Evolutionary conservation across 148 eudicot genomes (phyloP), one percentile per base, ranked within the genome.

Genomic region (Silene conica): DNA sequence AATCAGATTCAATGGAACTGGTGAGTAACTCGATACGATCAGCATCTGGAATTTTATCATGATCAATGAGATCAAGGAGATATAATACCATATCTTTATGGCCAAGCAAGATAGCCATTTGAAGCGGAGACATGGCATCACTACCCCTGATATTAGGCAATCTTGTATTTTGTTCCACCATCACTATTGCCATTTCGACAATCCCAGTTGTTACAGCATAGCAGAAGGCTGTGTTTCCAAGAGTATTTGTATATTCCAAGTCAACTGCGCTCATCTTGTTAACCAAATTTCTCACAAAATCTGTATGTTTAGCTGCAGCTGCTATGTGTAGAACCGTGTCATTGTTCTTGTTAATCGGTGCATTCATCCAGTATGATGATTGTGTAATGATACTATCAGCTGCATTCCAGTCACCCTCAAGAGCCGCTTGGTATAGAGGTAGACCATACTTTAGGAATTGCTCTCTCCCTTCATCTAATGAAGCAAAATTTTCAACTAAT

Each of bases 241-340:
- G 56, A 16, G 14, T 74, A 56, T 63, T 74, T 21, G 3, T 63
- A 4, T 57, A 22, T 22, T 67, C 70, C 5, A 79, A 45, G 20
- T 69, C 61, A 18, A 4, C 4, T 5, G 6, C 1, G 34, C 26
- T 55, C 78, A 79, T 79, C 3, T 34, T 56, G 25, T 41, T 20
- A 2, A 69, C 74, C 3, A 79, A 19, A 5, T 74, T 54, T 20
- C 5, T 79, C 19, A 74, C 82, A n/a, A 79, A 74, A 1, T 41
- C 46, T 0, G 16, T 26, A 20, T 79, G 64, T 9, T 63, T 74
- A 0, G 70, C 64, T 6, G 71, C 65, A 10, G 78, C 70, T 22
- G 82, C 70, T 21, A 74, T 79, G 78, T 79, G 82, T 2, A 79
- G 73, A 34, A 62, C 63, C 19, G 63, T 79, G n/a, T 79, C 82